phyloP scores from a whole-genome alignment of 2,329 filamentous ascomycete genomes.

The Colletotrichum sp. region DNA sequence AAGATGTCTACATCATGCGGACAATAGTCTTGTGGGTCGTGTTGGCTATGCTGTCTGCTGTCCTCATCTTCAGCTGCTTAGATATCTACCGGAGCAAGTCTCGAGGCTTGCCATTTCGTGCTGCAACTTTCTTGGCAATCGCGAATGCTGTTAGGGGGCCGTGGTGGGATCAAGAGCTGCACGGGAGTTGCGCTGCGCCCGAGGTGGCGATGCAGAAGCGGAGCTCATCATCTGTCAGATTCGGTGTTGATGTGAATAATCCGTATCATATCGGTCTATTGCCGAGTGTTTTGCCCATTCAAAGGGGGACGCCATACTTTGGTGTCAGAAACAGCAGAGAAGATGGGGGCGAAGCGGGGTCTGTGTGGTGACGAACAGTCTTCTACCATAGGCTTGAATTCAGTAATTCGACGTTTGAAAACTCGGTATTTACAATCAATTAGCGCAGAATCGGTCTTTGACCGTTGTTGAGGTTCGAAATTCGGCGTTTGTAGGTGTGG shows the following conservation, averaged over 20 bases:
- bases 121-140: constrained; percentile 1
- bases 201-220: background rate
- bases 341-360: background rate
- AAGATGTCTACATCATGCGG: background rate
- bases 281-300: background rate
- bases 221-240: background rate
- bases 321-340: background rate
- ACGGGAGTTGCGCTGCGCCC: background rate
- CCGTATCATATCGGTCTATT: background rate
- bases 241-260: background rate
- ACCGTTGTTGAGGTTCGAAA: background rate
- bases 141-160: constrained; percentile 1
- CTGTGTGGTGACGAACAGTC: background rate
- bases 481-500: background rate
- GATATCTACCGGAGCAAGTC: constrained; percentile 9
- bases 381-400: background rate
- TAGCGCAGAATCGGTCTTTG: background rate
- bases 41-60: background rate
- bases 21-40: background rate
- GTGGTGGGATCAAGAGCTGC: constrained; percentile 1
- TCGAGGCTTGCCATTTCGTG: background rate
- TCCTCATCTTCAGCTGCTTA: background rate
- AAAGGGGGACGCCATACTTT: background rate
- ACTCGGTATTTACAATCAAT: background rate
- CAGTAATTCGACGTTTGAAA: background rate